phyloP scores from a whole-genome alignment of 306 rosid genomes.

The Fagus crenata region DNA sequence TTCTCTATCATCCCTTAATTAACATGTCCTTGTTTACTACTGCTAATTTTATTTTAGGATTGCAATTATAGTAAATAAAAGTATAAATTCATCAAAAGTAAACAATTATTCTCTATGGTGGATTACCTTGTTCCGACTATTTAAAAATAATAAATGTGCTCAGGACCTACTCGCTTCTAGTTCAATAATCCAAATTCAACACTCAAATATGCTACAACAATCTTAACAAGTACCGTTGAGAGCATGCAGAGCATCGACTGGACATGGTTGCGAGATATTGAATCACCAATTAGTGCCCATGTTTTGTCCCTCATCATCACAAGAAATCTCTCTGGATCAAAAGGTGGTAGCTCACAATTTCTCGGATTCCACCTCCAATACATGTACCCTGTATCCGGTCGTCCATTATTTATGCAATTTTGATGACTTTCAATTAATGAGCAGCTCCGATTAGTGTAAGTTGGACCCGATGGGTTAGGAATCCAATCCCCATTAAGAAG shows the following conservation, averaged over 20 bases:
- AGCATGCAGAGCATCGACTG: conserved; percentile 89
- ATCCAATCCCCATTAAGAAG: conserved; percentile 82
- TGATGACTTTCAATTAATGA: conserved; percentile 80
- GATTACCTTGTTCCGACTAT: conserved; percentile 11
- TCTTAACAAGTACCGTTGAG: conserved; percentile 59
- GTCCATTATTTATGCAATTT: conserved; percentile 81
- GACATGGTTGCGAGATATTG: conserved; percentile 91
- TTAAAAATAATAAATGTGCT: background rate
- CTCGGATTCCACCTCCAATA: conserved; percentile 89
- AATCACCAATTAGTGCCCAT: conserved; percentile 94
- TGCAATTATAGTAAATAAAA: background rate
- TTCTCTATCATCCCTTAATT: too few relatives aligned
- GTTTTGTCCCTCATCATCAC: conserved; percentile 65
- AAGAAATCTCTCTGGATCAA: conserved; percentile 68
- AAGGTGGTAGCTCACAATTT: conserved; percentile 61
- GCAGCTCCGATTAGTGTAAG: conserved; percentile 73
- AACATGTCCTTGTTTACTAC: too few relatives aligned
- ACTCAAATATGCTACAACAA: conserved; percentile 4
- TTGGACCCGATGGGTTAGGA: conserved; percentile 61
- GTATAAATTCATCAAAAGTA: background rate
- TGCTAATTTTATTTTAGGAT: background rate
- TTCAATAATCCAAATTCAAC: conserved; percentile 4
- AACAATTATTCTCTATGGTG: background rate
- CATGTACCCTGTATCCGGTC: conserved; percentile 69
- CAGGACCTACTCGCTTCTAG: background rate